phyloP scores from a whole-genome alignment of 495 filamentous ascomycete species.

The Penicillium salamii region DNA sequence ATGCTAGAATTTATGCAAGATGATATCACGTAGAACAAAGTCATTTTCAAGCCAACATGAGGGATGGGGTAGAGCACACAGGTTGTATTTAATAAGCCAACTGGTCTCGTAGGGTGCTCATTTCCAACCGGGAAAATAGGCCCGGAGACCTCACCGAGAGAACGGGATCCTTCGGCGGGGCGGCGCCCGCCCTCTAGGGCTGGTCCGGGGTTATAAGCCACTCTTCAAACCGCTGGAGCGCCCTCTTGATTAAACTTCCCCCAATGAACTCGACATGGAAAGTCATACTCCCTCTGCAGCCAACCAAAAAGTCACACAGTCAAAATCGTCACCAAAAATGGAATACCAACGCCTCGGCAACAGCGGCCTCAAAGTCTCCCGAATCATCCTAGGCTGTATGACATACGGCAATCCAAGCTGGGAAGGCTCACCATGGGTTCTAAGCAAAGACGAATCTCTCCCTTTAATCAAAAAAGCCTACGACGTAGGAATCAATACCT shows the following conservation, averaged over 20 bases:
- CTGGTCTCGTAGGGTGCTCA: background rate
- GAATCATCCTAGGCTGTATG: conserved; percentile 68
- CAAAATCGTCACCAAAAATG: conserved; percentile 11
- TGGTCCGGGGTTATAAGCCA: background rate
- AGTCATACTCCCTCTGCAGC: no score
- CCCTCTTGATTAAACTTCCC: no score
- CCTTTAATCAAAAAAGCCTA: conserved; percentile 66
- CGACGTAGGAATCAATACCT: conserved; percentile 59
- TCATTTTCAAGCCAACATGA: no score
- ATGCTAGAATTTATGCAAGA: background rate
- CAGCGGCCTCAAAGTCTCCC: conserved; percentile 64
- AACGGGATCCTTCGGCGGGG: background rate
- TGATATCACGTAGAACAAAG: no score
- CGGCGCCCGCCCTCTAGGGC: background rate
- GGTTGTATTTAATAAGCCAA: no score
- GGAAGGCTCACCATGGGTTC: conserved; percentile 54
- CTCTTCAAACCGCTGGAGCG: no score
- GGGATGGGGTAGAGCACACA: no score
- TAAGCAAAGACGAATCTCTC: conserved; percentile 60
- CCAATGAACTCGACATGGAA: no score
- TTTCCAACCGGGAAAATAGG: background rate
- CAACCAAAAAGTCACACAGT: no score
- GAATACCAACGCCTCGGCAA: conserved; percentile 49
- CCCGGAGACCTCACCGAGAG: background rate
- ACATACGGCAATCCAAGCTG: conserved; percentile 54